Evolutionary conservation across 2,329 filamentous ascomycete genomes (phyloP), one percentile per base, ranked within the genome.

Genomic region (Lizonia empirigonia): DNA sequence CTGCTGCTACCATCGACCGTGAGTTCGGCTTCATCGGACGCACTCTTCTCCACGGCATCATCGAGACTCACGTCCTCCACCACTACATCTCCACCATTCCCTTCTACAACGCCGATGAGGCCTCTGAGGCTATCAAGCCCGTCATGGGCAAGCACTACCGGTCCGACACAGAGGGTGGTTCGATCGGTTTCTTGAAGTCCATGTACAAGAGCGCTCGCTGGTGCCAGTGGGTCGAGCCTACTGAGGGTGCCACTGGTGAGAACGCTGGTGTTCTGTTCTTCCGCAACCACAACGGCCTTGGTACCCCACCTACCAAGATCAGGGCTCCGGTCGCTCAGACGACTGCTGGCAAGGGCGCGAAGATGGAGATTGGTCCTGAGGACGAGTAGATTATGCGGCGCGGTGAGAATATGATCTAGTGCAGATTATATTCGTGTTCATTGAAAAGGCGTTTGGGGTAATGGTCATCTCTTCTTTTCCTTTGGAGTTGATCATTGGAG

Each of bases 161-260:
- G 60, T 80, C 89, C 44, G 88, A 99, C 65, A 86, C 85, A 55
- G 75, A 85, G 74, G 91, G 82, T 49, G 94, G 94, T 37, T 77
- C 88, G 29, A 38, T 69, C 35, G 94, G 94, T 38, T 99, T 99
- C 83, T 73, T 99, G 69, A 83, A 82, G 74, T 85, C 90, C 64
- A 77, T 99, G 73, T 99, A 86, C 84, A 88, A 78, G 62, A 89
- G 84, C 66, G 85, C 90, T 34, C 86, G 94, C 56, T 85, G 83
- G 85, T 99, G 94, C 84, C 91, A 97, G 76, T 99, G 91, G 90
- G 92, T 99, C 58, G 94, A 99, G 85, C 91, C 92, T 48, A 91
- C 85, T 69, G 88, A 85, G 65, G 90, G 85, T 45, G 89, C 91
- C 41, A 76, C 85, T 70, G 93, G 91, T 26, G 87, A 92, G 66